Percentiles rank a stretch among this genome's conserved stretches.
Conservation (phyloP, 441 rosid genomes). For the Erodium trifolium region DNA sequence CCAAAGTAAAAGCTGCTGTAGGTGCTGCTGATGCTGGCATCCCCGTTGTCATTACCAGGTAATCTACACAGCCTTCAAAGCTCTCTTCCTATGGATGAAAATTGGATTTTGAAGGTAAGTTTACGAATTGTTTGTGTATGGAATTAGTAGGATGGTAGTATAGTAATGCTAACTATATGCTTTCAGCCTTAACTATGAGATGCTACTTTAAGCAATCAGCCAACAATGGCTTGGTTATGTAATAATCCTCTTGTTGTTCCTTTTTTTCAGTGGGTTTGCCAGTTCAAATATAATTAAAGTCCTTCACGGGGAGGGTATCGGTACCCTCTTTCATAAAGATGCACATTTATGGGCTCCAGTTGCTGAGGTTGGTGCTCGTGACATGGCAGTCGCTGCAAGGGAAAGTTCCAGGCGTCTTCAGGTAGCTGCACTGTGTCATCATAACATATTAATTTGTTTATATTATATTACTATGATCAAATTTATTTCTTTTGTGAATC, state of each 20-base stretch:
- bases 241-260: slow-evolving; percentile 14
- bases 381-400: slow-evolving; percentile 97
- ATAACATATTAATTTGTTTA: slow-evolving; percentile 13
- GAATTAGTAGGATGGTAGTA: neutral
- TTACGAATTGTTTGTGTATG: neutral
- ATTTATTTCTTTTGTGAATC: slow-evolving; percentile 9
- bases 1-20: slow-evolving; percentile 95
- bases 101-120: too few relatives aligned
- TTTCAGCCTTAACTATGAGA: neutral
- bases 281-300: slow-evolving; percentile 64
- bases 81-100: neutral
- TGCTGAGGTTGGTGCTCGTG: slow-evolving; percentile 51
- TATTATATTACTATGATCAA: neutral
- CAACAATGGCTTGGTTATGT: neutral
- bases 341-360: slow-evolving; percentile 58
- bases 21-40: slow-evolving; percentile 81
- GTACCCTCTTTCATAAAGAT: slow-evolving; percentile 87
- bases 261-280: slow-evolving; percentile 69
- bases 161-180: neutral
- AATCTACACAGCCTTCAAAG: slow-evolving; percentile 9
- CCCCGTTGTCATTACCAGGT: slow-evolving; percentile 97
- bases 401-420: slow-evolving; percentile 93
- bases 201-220: neutral
- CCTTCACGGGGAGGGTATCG: slow-evolving; percentile 75
- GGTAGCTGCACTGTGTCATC: slow-evolving; percentile 36